Conservation (phyloP, 2,329 filamentous ascomycete genomes). For the Didymella exigua region DNA sequence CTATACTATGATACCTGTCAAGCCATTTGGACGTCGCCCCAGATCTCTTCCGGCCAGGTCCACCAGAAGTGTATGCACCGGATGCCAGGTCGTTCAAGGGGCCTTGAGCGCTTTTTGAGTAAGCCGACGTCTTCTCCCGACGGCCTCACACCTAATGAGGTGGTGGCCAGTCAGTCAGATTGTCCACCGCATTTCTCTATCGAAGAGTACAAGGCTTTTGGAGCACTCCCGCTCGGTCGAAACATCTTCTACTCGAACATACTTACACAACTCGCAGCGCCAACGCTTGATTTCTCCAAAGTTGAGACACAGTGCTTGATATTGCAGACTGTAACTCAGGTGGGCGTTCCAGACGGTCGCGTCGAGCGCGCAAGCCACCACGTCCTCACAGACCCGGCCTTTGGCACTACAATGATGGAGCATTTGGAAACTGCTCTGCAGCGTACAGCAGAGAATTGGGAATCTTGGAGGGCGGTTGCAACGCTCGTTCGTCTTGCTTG, state of each 20-base stretch:
- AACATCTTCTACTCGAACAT: constrained; percentile 64
- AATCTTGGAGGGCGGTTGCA: constrained; percentile 50
- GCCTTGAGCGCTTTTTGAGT: constrained; percentile 52
- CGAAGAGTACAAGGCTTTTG: constrained; percentile 61
- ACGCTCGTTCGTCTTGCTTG: constrained; percentile 50
- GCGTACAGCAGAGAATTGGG: constrained; percentile 36
- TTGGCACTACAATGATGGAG: constrained; percentile 33
- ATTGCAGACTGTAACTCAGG: constrained; percentile 58
- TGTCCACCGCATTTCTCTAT: constrained; percentile 58
- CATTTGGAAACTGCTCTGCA: constrained; percentile 22
- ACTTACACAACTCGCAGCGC: constrained; percentile 55
- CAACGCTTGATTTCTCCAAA: constrained; percentile 59
- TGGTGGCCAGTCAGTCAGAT: constrained; percentile 47
- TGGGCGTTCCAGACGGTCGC: constrained; percentile 44
- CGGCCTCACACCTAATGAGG: constrained; percentile 54
- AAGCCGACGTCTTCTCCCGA: constrained; percentile 33
- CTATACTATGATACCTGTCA: constrained; percentile 32
- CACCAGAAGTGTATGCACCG: constrained; percentile 49
- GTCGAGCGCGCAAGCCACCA: constrained; percentile 46
- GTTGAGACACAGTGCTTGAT: constrained; percentile 56
- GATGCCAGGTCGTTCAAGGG: constrained; percentile 40
- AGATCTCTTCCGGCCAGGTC: constrained; percentile 20
- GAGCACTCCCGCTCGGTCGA: constrained; percentile 55
- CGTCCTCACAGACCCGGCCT: constrained; percentile 43
- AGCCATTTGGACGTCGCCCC: constrained; percentile 22